Conservation (phyloP, 177 flowering plant genomes). For the Vitis hybrid region DNA sequence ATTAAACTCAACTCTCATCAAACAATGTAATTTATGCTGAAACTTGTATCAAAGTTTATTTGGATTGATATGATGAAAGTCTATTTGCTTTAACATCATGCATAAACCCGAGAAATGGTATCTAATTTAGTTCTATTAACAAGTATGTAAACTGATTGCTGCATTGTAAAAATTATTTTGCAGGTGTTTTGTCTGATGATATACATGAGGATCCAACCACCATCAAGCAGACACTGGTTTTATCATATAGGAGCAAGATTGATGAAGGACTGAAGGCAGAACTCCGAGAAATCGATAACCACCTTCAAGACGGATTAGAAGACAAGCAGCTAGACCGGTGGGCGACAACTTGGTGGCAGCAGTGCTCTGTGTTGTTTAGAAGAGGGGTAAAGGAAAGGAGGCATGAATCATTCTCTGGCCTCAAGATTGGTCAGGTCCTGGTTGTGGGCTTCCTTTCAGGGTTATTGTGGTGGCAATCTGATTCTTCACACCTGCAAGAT, state of each 20-base stretch:
- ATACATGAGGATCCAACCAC: slow-evolving; percentile 18
- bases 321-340: slow-evolving; percentile 31
- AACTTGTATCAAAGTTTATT: too few species aligned
- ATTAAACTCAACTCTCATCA: too few species aligned
- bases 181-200: slow-evolving; percentile 39
- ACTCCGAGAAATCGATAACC: slow-evolving; percentile 3
- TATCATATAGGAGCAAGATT: slow-evolving; percentile 41
- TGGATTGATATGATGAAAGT: too few species aligned
- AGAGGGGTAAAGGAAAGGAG: slow-evolving; percentile 64
- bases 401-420: slow-evolving; percentile 53
- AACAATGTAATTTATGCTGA: too few species aligned
- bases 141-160: too few species aligned
- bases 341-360: slow-evolving; percentile 74
- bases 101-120: too few species aligned
- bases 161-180: background rate
- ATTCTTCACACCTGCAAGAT: slow-evolving; percentile 51
- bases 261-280: slow-evolving; percentile 29
- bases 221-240: slow-evolving; percentile 33
- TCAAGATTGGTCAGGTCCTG: slow-evolving; percentile 49
- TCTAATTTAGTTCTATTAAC: too few species aligned
- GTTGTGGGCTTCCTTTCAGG: slow-evolving; percentile 46
- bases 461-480: slow-evolving; percentile 71
- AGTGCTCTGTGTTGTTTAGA: slow-evolving; percentile 50
- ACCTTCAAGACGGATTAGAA: slow-evolving; percentile 4
- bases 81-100: too few species aligned